phyloP scores from a whole-genome alignment of 768 basidiomycete genomes.

The Panellus pusillus region DNA sequence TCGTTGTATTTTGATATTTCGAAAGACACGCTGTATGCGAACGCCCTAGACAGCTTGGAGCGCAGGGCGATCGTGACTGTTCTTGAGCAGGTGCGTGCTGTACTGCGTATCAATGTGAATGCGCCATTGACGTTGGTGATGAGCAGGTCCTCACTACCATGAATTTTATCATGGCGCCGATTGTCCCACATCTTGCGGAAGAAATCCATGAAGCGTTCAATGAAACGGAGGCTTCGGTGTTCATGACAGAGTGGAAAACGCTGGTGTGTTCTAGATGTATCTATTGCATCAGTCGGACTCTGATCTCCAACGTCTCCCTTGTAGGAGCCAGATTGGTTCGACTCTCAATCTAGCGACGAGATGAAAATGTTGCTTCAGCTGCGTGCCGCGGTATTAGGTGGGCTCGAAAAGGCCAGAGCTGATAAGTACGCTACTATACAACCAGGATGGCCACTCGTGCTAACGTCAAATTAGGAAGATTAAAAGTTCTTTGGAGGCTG shows the following conservation, averaged over 20 bases:
- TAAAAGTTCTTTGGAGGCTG: slow-evolving; percentile 75
- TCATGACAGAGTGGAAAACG: slow-evolving; percentile 65
- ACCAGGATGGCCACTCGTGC: not conserved
- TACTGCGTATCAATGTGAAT: not conserved
- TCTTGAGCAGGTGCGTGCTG: slow-evolving; percentile 57
- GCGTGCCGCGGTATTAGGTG: slow-evolving; percentile 57
- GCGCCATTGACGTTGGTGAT: not conserved
- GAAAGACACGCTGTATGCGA: slow-evolving; percentile 88
- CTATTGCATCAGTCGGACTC: not conserved
- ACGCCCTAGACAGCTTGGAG: slow-evolving; percentile 45
- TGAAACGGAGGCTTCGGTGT: slow-evolving; percentile 55
- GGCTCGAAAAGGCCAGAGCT: slow-evolving; percentile 75
- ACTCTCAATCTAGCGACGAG: slow-evolving; percentile 52
- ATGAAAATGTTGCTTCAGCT: slow-evolving; percentile 66
- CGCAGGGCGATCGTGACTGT: slow-evolving; percentile 71
- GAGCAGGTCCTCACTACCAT: slow-evolving; percentile 64
- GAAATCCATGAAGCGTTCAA: slow-evolving; percentile 65
- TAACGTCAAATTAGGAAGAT: slow-evolving; percentile 48
- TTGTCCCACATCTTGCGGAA: slow-evolving; percentile 89
- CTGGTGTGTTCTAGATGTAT: slow-evolving; percentile 47
- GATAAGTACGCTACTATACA: slow-evolving; percentile 55
- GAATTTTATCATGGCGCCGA: slow-evolving; percentile 74
- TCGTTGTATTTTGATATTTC: slow-evolving; percentile 90
- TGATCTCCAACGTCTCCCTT: no score
- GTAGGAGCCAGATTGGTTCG: slow-evolving; percentile 64